Evolutionary conservation across 2,329 filamentous ascomycete species (phyloP), one percentile per base, ranked within the genome.

Genomic region (Ceratocystis diversiconidia): DNA sequence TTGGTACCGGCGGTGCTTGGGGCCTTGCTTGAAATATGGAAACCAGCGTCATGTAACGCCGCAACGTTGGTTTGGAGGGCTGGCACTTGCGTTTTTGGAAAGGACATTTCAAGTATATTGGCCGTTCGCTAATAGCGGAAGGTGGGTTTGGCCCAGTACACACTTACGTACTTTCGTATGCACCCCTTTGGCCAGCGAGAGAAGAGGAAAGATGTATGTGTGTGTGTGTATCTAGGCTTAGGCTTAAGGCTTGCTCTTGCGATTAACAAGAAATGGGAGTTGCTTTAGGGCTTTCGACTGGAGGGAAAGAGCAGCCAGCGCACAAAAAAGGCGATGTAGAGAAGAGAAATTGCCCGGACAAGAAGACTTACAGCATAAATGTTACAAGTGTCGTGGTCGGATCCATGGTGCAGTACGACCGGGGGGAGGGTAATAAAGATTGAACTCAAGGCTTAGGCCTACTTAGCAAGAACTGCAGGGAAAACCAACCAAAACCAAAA

Each of bases 321-420:
- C 15, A 30, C 43, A 62, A 46, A 48, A 44, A 62, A 17, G 7
- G 10, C 44, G 5, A 62, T n/a, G n/a, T 30, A 25, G 2, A 46
- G 41, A 52, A 52, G 19, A 36, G n/a, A 52, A 41, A 32, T 22
- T 55, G 22, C 36, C 17, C 17, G 55, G 36, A 17, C 22, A 25
- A 22, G 46, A 55, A 36, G 12, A 84, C 83, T 82, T 77, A 86
- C 84, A 86, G 75, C 75, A 85, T 79, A 73, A 88, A 88, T 68
- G 85, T 87, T 72, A 87, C 80, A 70, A 88, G 82, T 67, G 85
- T 85, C 25, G 85, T 87, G 52, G 79, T 79, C 64, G 82, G 82
- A 74, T 84, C 81, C 82, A 84, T 83, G 72, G 64, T 70, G 68
- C 36, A 41, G 36, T 15, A 41, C 3, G 10, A 41, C 36, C 1